Conservation (phyloP, 306 rosid species). For the Acacia melanoxylon region DNA sequence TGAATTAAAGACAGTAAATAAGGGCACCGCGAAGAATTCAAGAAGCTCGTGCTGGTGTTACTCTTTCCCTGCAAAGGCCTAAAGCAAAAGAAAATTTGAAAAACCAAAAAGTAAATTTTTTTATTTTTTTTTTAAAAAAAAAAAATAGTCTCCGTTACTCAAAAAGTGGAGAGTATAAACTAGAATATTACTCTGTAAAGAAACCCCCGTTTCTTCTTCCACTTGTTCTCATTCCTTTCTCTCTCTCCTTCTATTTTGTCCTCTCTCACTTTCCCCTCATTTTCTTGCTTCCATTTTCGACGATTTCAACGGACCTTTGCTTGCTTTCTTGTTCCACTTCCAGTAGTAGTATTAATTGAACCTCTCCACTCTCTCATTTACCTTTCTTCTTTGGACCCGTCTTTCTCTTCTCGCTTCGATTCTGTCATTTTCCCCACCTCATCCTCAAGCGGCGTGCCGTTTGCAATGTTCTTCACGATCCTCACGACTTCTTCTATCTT, state of each 20-base stretch:
- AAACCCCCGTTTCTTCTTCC: neutral
- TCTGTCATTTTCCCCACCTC: slow-evolving; percentile 26
- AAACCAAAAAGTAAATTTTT: too few species aligned
- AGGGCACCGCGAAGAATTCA: neutral
- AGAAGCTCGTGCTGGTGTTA: neutral
- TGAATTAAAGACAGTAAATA: neutral
- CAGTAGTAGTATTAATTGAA: neutral
- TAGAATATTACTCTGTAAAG: slow-evolving; percentile 31
- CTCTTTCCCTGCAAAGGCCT: neutral
- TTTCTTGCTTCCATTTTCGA: slow-evolving; percentile 21
- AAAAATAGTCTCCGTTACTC: neutral
- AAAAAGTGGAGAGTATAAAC: slow-evolving; percentile 8
- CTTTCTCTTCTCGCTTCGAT: slow-evolving; percentile 17
- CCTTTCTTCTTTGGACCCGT: slow-evolving; percentile 27
- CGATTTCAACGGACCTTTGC: slow-evolving; percentile 28
- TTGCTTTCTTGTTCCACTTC: neutral
- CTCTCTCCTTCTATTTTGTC: slow-evolving; percentile 55
- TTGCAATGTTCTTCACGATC: slow-evolving; percentile 39
- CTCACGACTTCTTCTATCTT: slow-evolving; percentile 58
- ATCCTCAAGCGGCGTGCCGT: slow-evolving; percentile 45
- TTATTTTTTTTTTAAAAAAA: neutral
- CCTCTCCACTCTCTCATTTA: slow-evolving; percentile 3
- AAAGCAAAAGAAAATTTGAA: neutral
- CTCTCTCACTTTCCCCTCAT: slow-evolving; percentile 12
- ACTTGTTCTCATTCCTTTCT: slow-evolving; percentile 7